Evolutionary conservation across 768 basidiomycete species (phyloP), one percentile per base, ranked within the genome.

Genomic region (Lentinus brumalis): DNA sequence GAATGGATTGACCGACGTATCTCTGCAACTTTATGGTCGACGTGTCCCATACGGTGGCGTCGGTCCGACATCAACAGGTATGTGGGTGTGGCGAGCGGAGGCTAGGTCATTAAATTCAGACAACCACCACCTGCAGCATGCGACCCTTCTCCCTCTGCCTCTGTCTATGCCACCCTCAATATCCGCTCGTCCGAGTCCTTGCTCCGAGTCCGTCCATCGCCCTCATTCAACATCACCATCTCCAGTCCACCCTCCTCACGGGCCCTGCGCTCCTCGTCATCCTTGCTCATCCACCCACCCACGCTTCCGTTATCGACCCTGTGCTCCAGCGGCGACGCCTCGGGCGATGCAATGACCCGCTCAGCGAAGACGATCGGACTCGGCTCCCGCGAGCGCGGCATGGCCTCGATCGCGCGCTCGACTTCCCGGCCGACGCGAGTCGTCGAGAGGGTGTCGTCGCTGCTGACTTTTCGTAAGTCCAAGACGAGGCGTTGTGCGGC

Each of bases 401-500:
- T 50, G 12, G 59, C 63, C 15, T 53, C 59, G 47, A 64, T 56
- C 38, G 59, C 63, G 47, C 63, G 63, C 49, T 64, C 59, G 51
- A 64, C 45, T 47, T 60, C 63, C 44, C 63, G 63, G 31, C 59
- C 63, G 45, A 64, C 47, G 42, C 59, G 63, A 2, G 63, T 64
- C 7, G 59, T 64, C 12, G 63, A 60, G 21, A 61, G 49, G 31
- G 46, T 44, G 55, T 59, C 56, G 52, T 47, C 47, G 38, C 49
- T 38, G 8, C 44, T 52, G 16, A 61, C 57, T 21, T 64, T 63
- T 26, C 65, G 65, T 18, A 66, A 56, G 50, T 66, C 65, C 49
- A 66, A 56, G 32, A 66, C 65, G 41, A 66, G 59, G 16, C 65
- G 61, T 39, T 66, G 65, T 40, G 55, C 61, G 10, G 58, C 61